phyloP scores from a whole-genome alignment of 345 rosid genomes.

The Eucalyptus fibrosa region DNA sequence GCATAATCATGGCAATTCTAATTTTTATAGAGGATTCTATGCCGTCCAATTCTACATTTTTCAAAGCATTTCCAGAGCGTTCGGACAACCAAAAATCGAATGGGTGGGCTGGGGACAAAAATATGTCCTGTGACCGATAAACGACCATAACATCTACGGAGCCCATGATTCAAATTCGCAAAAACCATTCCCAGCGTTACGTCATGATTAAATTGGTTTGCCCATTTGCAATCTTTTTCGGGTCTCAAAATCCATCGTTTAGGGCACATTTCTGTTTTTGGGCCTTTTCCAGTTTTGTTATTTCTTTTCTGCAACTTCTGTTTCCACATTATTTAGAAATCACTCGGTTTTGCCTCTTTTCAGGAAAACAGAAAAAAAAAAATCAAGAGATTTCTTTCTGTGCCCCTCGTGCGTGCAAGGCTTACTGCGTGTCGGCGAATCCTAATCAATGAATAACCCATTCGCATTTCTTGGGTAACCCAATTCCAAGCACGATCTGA shows the following conservation, averaged over 20 bases:
- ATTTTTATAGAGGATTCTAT: no score
- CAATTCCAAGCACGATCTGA: not conserved
- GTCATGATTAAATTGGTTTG: not conserved
- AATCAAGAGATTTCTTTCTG: not conserved
- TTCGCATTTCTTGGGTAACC: not conserved
- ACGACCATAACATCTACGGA: not conserved
- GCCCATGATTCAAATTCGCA: not conserved
- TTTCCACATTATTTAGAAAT: not conserved
- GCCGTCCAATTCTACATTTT: not conserved
- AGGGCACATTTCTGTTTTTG: not conserved
- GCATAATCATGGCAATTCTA: not conserved
- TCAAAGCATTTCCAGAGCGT: not conserved
- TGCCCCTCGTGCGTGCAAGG: not conserved
- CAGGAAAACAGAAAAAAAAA: not conserved
- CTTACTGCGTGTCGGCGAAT: not conserved
- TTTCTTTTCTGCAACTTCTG: not conserved
- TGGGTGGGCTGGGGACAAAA: not conserved
- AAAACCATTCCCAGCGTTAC: not conserved
- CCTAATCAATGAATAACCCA: not conserved
- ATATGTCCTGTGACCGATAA: not conserved
- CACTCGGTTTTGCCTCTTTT: not conserved
- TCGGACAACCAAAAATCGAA: not conserved
- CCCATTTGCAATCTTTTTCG: not conserved
- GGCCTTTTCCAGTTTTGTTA: not conserved
- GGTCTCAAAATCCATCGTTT: not conserved